Base-by-base conservation (phyloP, 768 basidiomycete genomes). In the Erythrobasidium yunnanense region DNA sequence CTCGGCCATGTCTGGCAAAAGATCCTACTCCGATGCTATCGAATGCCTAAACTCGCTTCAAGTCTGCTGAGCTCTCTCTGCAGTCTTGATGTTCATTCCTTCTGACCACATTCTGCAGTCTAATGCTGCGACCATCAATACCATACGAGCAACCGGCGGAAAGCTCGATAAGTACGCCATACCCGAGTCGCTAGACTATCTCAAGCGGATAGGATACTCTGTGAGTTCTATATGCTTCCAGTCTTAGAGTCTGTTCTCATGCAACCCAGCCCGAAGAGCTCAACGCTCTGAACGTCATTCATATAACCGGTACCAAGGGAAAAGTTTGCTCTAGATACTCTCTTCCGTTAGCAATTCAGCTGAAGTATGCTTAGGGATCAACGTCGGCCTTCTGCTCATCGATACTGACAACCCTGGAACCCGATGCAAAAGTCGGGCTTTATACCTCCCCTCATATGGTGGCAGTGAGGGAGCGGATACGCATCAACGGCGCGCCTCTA, bases 371-470 rank as follows among this genome's bases (percentile, higher is more conserved):
- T 4, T 49, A 63, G 60, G 60, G 60, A 6, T 97, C 93, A 2
- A 91, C 95, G 0, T 89, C 88, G 70, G 93, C 95, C 6, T 97
- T 97, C 72, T 82, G 83, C 2, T 87, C 90, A 71, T 88, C 87
- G 8, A 85, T 96, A 57, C 79, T 97, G 54, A 83, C 88, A n/a
- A 80, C 82, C 66, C 77, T 81, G n/a, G 81, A 78, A 70, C 86
- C 91, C 5, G 77, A 80, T 1, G 88, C 85, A 80, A 91, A 85
- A 79, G 82, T 88, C 69, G 93, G 95, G 5, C 79, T 99, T 8
- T 99, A 93, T 77, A 96, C 91, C 4, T 96, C 93, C 2, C 95
- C 95, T 0, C 95, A 99, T 75, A 81, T 99, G 42, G 86, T 95
- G 47, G 90, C 90, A 20, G 95, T 96, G 23, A 83, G 95, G 25